phyloP scores from a whole-genome alignment of 2,329 filamentous ascomycete genomes.

The Didymellaceae sp. region DNA sequence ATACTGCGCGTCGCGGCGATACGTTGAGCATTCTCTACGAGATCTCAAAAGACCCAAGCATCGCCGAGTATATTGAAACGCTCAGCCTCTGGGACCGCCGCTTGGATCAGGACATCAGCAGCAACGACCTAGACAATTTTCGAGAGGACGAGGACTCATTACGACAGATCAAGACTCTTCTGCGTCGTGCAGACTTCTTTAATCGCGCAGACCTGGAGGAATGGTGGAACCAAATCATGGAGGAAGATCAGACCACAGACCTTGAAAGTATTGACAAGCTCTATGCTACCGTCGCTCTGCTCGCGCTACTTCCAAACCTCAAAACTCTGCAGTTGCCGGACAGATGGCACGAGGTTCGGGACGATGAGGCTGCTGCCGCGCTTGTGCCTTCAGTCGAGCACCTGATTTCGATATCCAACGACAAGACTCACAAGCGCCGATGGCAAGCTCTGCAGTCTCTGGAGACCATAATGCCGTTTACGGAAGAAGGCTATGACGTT shows the following conservation, averaged over 20 bases:
- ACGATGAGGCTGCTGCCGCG: slow-evolving; percentile 23
- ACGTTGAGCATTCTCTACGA: slow-evolving; percentile 34
- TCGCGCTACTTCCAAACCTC: slow-evolving; percentile 40
- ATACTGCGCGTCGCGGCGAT: slow-evolving; percentile 22
- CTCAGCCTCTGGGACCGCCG: slow-evolving; percentile 37
- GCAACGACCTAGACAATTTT: slow-evolving; percentile 20
- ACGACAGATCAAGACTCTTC: slow-evolving; percentile 26
- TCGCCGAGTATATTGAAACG: slow-evolving; percentile 39
- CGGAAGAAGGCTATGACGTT: slow-evolving; percentile 38
- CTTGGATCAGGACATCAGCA: slow-evolving; percentile 6
- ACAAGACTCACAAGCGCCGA: background rate
- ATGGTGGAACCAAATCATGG: slow-evolving; percentile 39
- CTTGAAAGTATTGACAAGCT: slow-evolving; percentile 23
- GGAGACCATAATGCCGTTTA: slow-evolving; percentile 40
- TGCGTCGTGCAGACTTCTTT: slow-evolving; percentile 26
- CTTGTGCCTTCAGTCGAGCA: slow-evolving; percentile 28
- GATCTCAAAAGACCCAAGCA: slow-evolving; percentile 35
- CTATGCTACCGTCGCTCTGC: slow-evolving; percentile 33
- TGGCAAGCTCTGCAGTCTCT: slow-evolving; percentile 31
- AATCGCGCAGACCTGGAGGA: slow-evolving; percentile 25
- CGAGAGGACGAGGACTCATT: slow-evolving; percentile 29
- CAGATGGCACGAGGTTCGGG: slow-evolving; percentile 36
- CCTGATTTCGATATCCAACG: slow-evolving; percentile 28
- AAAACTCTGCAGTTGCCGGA: slow-evolving; percentile 36
- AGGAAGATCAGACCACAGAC: slow-evolving; percentile 26